Base-by-base conservation (phyloP, 2,329 filamentous ascomycete genomes). In the Apiospora aurea region DNA sequence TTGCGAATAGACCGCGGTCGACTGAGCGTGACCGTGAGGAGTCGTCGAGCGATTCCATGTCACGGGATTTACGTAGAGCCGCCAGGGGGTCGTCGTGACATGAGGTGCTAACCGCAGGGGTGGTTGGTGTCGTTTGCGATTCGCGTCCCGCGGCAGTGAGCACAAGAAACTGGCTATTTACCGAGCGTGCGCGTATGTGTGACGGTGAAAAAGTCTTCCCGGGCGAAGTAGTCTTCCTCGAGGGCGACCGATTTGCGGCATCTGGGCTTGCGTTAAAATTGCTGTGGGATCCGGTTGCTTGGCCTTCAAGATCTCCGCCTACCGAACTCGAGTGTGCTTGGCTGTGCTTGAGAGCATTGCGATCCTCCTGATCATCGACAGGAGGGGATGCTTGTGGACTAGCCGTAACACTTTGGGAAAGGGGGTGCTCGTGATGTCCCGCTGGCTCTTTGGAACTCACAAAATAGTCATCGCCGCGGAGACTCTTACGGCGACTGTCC, bases 401-500 rank as follows among this genome's bases (percentile, higher is more conserved):
- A 24, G 89, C 92, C 47, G 89, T 91, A 68, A 93, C 88, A 79
- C 93, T 95, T 76, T 94, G 92, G 24, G 93, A 90, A 57, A 96
- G 83, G 26, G 93, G 93, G 79, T 96, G 93, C 70, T 94, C 92
- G 68, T 83, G 82, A 70, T 87, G 86, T 76, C 43, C 57, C 8
- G 41, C 86, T 83, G 76, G 77, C 77, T 86, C 83, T 46, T 81
- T 83, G 29, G 83, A 76, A 68, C 81, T 83, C 34, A 84, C 79
- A 73, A 90, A 89, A 76, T 88, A 88, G 82, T 89, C 81, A 82
- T 90, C 82, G 77, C 87, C 75, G 78, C 89, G 80, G 76, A 91
- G 75, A 80, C 87, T 85, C 82, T 85, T 79, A 82, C 91, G 81
- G 80, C 88, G 79, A 78, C 85, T 77, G 79, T 91, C 78, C 81